These are phyloP conservation scores for Miamiensis avidus DNA, from an alignment of 169 alveolate species.

Conservation along the genomic window DNA sequence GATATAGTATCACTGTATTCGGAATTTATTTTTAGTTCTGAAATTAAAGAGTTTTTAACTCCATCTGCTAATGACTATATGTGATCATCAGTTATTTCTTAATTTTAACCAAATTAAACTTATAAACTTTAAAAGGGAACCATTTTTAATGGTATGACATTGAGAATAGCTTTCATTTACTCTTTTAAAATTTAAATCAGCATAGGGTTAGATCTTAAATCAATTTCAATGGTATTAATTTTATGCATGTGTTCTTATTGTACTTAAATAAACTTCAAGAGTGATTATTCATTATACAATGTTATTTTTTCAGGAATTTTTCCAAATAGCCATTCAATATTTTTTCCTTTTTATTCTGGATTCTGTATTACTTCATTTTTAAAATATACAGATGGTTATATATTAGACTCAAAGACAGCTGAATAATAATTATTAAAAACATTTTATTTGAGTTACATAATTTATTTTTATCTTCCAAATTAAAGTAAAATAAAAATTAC, in stretches of 20 bases:
- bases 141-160: background rate
- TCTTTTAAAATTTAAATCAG: too few relatives aligned
- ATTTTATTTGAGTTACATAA: background rate
- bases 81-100: background rate
- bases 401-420: background rate
- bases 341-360: background rate
- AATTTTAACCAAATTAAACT: background rate
- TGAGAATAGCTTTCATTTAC: background rate
- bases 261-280: too few relatives aligned
- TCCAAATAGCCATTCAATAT: background rate
- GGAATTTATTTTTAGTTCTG: too few relatives aligned
- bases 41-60: background rate
- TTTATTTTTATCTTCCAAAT: too few relatives aligned
- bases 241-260: background rate
- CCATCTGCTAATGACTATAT: background rate
- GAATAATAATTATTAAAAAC: too few relatives aligned
- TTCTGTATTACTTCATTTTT: background rate
- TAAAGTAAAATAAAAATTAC: background rate
- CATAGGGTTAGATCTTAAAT: background rate
- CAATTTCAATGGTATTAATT: background rate
- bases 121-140: background rate
- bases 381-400: background rate
- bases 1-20: background rate
- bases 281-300: background rate
- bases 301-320: background rate